phyloP scores from a whole-genome alignment of 2,329 filamentous ascomycete species.

The Ophiosphaerella narmari region DNA sequence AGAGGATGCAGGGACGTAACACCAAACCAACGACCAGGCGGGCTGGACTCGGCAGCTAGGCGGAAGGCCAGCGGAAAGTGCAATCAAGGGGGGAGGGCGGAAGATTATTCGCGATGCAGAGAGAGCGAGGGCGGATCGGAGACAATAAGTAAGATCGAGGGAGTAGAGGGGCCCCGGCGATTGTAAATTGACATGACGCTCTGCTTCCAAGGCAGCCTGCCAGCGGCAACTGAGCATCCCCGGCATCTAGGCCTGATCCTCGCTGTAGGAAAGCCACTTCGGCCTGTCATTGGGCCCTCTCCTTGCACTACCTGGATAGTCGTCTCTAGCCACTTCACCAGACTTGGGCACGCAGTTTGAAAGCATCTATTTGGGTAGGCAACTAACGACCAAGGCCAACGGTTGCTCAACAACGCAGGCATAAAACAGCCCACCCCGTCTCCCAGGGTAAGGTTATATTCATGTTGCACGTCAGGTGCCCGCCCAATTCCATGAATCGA shows the following conservation, averaged over 20 bases:
- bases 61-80: constrained; percentile 10
- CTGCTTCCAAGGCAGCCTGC: constrained; percentile 6
- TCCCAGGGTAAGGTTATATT: background rate
- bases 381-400: no score
- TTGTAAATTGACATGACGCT: constrained; percentile 3
- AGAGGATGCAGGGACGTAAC: constrained; percentile 5
- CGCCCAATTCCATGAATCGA: constrained; percentile 1
- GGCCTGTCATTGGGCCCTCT: constrained; percentile 7
- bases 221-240: background rate
- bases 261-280: background rate
- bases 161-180: background rate
- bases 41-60: constrained; percentile 2
- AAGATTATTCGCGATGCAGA: constrained; percentile 1
- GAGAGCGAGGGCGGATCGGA: constrained; percentile 5
- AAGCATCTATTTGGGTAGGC: no score
- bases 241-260: constrained; percentile 6
- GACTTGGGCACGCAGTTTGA: no score
- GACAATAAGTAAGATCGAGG: constrained; percentile 9
- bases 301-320: background rate
- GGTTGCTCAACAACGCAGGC: background rate
- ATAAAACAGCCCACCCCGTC: background rate
- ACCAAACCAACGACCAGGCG: background rate
- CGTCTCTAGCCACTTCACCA: constrained; percentile 4
- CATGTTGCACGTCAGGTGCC: constrained; percentile 3
- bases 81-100: constrained; percentile 2